Conservation (phyloP, 139 green algal species). For the Chara braunii region DNA sequence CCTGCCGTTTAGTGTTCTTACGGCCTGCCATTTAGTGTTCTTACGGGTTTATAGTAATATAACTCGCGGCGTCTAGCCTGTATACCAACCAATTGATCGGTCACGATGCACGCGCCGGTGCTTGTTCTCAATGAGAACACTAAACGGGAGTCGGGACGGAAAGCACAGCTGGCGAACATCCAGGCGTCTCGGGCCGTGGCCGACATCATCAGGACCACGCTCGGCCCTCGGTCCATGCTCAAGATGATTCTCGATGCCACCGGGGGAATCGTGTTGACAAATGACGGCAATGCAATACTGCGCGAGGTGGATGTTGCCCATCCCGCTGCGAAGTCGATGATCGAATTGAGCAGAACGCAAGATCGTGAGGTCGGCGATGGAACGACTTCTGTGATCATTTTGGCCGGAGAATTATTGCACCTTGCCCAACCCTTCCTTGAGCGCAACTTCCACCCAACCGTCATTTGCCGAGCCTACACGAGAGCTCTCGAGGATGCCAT, state of each 20-base stretch:
- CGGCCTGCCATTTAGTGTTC: not conserved
- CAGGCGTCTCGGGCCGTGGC: conserved; percentile 79
- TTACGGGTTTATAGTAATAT: not conserved
- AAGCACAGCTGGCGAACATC: conserved; percentile 93
- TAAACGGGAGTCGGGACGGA: conserved; percentile 86
- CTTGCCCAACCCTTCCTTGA: conserved; percentile 87
- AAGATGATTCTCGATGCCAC: conserved; percentile 98
- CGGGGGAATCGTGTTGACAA: conserved; percentile 94
- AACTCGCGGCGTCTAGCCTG: not conserved
- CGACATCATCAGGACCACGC: conserved; percentile 94
- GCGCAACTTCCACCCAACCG: conserved; percentile 90
- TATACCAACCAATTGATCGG: not conserved
- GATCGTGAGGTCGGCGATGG: conserved; percentile 98
- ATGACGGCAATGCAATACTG: conserved; percentile 97
- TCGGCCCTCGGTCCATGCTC: conserved; percentile 93
- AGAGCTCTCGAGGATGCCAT: conserved; percentile 79
- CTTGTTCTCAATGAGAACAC: conserved; percentile 54
- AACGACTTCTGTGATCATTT: conserved; percentile 98
- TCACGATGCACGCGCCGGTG: conserved; percentile 39
- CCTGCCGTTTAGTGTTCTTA: not conserved
- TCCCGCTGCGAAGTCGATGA: conserved; percentile 97
- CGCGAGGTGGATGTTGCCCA: conserved; percentile 95
- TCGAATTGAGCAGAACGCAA: conserved; percentile 93
- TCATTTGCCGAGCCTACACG: conserved; percentile 76
- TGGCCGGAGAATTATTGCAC: conserved; percentile 88